phyloP scores from a whole-genome alignment of 352 stramenopile genomes.

The Pythium myriotylum region DNA sequence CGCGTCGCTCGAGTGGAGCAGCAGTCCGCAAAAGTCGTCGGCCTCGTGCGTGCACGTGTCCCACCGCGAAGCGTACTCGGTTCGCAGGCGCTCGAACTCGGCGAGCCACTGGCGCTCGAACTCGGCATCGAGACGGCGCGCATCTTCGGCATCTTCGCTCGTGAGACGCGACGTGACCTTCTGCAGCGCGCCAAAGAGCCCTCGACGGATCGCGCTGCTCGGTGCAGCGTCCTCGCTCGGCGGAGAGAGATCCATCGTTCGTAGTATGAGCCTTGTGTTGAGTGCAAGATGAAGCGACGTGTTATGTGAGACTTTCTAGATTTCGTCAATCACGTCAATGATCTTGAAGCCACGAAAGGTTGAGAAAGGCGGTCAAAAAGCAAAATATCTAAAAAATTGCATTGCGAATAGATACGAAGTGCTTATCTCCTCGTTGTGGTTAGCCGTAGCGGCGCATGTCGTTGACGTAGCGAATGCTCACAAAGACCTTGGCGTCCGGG shows the following conservation, averaged over 20 bases:
- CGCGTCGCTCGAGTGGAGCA: conserved; percentile 53
- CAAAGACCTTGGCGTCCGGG: conserved; percentile 58
- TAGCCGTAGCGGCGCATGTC: conserved; percentile 82
- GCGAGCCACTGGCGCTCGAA: conserved; percentile 63
- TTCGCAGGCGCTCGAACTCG: conserved; percentile 55
- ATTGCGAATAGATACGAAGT: too few relatives aligned
- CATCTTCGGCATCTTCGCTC: conserved; percentile 32
- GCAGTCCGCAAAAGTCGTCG: conserved; percentile 66
- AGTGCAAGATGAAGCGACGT: too few relatives aligned
- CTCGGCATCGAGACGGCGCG: conserved; percentile 46
- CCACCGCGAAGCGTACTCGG: conserved; percentile 53
- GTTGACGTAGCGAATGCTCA: conserved; percentile 89
- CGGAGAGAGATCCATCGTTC: too few relatives aligned
- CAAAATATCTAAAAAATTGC: too few relatives aligned
- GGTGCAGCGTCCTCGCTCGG: background rate
- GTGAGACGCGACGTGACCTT: conserved; percentile 34
- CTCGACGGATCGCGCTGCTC: conserved; percentile 28
- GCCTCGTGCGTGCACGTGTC: conserved; percentile 68
- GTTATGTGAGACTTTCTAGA: too few relatives aligned
- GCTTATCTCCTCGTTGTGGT: too few relatives aligned
- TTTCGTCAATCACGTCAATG: too few relatives aligned
- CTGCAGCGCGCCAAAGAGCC: conserved; percentile 37
- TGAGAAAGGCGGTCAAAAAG: too few relatives aligned
- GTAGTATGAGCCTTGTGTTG: too few relatives aligned
- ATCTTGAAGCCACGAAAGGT: too few relatives aligned